Conservation (phyloP, 495 filamentous ascomycete genomes). For the Tuber microsphaerosporum region DNA sequence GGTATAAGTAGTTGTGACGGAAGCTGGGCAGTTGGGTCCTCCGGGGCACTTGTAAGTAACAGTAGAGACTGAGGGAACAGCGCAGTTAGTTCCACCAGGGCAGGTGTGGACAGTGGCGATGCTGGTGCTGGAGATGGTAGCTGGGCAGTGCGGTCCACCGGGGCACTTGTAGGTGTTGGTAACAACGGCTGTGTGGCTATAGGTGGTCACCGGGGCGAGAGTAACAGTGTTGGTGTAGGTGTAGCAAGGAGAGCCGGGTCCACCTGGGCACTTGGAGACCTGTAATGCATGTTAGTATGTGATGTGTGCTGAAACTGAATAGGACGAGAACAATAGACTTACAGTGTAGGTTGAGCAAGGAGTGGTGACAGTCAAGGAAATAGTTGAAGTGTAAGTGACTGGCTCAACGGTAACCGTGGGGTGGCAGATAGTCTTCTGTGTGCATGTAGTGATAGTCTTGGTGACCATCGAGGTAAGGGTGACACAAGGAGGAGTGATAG, state of each 20-base stretch:
- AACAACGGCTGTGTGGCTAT: conserved; percentile 15
- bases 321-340: background rate
- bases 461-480: conserved; percentile 30
- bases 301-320: background rate
- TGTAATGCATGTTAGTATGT: background rate
- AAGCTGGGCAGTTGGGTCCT: conserved; percentile 10
- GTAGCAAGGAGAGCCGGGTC: conserved; percentile 15
- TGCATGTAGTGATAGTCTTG: conserved; percentile 28
- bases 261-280: conserved; percentile 21
- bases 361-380: conserved; percentile 30
- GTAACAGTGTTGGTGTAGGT: conserved; percentile 33
- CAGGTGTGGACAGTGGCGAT: background rate
- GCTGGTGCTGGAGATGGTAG: background rate
- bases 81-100: conserved; percentile 17
- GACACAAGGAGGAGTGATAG: conserved; percentile 22
- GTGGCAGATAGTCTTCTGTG: conserved; percentile 11
- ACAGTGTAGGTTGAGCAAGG: conserved; percentile 30
- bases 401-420: conserved; percentile 22
- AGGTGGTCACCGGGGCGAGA: conserved; percentile 11
- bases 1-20: background rate
- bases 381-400: conserved; percentile 29
- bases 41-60: conserved; percentile 8
- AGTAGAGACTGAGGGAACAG: conserved; percentile 15
- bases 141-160: conserved; percentile 11
- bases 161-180: conserved; percentile 6